Percentiles rank a stretch among this genome's conserved stretches.
Evolutionary conservation across 257 asterid genomes (phyloP).

Genomic region (Mitragyna speciosa): DNA sequence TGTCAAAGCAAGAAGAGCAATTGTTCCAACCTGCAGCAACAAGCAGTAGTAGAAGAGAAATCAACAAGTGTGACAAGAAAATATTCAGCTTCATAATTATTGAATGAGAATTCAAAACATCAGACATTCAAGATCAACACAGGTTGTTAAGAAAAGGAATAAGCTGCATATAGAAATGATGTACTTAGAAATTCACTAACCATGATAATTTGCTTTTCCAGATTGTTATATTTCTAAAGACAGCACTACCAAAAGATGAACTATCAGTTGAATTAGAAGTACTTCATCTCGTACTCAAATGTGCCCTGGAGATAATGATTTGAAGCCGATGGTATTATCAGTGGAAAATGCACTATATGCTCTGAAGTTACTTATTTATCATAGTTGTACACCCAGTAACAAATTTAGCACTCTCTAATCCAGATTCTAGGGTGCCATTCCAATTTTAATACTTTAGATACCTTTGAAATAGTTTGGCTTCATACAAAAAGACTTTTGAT

Average conservation of each 20-base stretch:
- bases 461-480: background rate
- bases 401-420: background rate
- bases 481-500: background rate
- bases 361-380: background rate
- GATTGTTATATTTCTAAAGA: background rate
- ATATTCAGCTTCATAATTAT: background rate
- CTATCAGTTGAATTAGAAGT: background rate
- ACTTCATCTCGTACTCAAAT: background rate
- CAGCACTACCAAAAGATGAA: background rate
- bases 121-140: background rate
- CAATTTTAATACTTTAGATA: background rate
- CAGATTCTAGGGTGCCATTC: background rate
- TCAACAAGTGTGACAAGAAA: too few species aligned
- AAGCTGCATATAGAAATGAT: background rate
- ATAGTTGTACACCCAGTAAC: background rate
- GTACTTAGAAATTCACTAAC: background rate
- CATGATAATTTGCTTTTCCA: background rate
- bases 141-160: background rate
- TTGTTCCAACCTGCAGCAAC: slow-evolving; percentile 62
- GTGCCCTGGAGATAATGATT: background rate
- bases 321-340: background rate
- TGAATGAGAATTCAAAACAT: background rate
- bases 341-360: background rate
- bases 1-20: slow-evolving; percentile 55
- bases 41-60: slow-evolving; percentile 3